phyloP scores from a whole-genome alignment of 768 basidiomycete species.

The Tricholomella constricta region DNA sequence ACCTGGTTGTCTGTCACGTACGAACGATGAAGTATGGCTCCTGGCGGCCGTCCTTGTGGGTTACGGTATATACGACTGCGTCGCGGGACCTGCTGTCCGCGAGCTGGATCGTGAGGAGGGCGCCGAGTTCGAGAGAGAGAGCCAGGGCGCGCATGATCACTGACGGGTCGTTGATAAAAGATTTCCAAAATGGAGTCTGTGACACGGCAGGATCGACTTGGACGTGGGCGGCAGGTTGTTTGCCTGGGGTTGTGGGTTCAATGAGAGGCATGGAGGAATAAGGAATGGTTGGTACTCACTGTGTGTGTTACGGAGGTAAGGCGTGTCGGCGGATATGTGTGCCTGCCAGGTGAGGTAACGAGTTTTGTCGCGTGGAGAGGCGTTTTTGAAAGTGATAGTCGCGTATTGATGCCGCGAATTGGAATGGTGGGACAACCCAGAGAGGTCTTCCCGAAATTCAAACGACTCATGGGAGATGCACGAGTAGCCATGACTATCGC shows the following conservation, averaged over 20 bases:
- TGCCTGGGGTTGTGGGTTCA: conserved; percentile 17
- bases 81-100: conserved; percentile 8
- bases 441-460: conserved; percentile 35
- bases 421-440: conserved; percentile 18
- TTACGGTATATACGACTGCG: conserved; percentile 7
- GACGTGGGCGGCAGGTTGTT: conserved; percentile 36
- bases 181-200: conserved; percentile 33
- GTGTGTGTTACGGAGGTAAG: conserved; percentile 21
- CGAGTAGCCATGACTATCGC: conserved; percentile 21
- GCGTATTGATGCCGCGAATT: conserved; percentile 23
- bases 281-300: conserved; percentile 21
- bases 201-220: conserved; percentile 36
- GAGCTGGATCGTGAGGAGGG: conserved; percentile 35
- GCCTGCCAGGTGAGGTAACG: conserved; percentile 35
- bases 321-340: conserved; percentile 24
- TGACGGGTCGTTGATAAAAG: conserved; percentile 31
- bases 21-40: conserved; percentile 2
- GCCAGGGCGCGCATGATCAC: conserved; percentile 41
- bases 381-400: conserved; percentile 28
- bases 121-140: conserved; percentile 40
- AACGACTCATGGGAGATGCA: conserved; percentile 34
- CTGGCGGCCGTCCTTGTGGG: not conserved
- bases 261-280: not conserved
- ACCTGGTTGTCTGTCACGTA: not conserved
- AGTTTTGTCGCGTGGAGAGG: conserved; percentile 11